Evolutionary conservation across 345 rosid genomes (phyloP), one percentile per base, ranked within the genome.

Genomic region (Anastatica hierochuntica): DNA sequence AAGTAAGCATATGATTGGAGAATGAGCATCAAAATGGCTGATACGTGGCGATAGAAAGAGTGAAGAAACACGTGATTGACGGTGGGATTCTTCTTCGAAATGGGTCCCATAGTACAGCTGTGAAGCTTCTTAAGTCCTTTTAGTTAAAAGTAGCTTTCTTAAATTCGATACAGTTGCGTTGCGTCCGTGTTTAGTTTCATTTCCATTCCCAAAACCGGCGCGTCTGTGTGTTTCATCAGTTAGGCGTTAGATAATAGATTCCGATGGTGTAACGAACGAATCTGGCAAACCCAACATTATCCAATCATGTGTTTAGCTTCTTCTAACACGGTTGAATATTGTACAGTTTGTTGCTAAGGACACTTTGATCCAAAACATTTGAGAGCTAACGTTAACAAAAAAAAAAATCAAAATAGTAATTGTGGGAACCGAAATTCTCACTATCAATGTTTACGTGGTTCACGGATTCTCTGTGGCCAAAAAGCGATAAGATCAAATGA

Each of bases 61-160:
- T n/a, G n/a, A n/a, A n/a, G 21, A 51, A 30, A 15, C 54, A 50
- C 70, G 65, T 66, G 71, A 66, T 58, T 66, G 71, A 53, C 71
- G 71, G 71, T 66, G 64, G 15, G 59, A 51, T 50, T 43, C 46
- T 42, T 27, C 47, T 36, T 18, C 24, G 5, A 7, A 11, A 35
- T 27, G 34, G 58, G 67, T 19, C 61, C 61, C 34, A 38, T n/a
- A n/a, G n/a, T 27, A 66, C 64, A 66, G 48, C 59, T 66, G 64
- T 49, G 49, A 18, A 13, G 23, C n/a, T n/a, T n/a, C n/a, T 11
- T 39, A 41, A 48, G 19, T 16, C 11, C 16, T 13, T 14, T 23
- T 8, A 17, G 18, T 34, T 20, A 8, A 24, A 36, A 19, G 31
- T 62, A 12, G 53, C 37, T 42, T 29, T 37, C 11, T n/a, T 44